A percentile compares a stretch with the other conserved stretches of the same genome.
phyloP scores from a whole-genome alignment of 2,329 filamentous ascomycete species.

The Sarocladium strictum region DNA sequence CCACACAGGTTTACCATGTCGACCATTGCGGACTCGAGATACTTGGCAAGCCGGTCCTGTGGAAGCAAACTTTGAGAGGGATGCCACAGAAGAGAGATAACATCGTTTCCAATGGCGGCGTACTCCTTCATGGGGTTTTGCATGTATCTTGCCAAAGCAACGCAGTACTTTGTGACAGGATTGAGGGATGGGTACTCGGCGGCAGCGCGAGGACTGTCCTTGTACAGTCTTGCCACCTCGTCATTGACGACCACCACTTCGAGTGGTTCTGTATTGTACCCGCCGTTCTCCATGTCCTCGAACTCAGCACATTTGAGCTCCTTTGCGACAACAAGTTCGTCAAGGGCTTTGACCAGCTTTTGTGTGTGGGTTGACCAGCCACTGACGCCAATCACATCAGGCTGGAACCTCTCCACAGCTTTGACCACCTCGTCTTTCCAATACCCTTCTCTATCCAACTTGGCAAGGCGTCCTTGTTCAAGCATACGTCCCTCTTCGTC shows the following conservation, averaged over 20 bases:
- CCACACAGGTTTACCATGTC: conserved; percentile 98
- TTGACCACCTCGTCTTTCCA: conserved; percentile 68
- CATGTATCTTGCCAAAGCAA: conserved; percentile 83
- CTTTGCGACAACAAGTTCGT: conserved; percentile 71
- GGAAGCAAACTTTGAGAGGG: conserved; percentile 84
- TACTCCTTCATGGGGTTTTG: conserved; percentile 97
- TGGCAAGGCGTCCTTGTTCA: conserved; percentile 82
- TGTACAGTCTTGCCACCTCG: conserved; percentile 93
- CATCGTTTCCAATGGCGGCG: conserved; percentile 82
- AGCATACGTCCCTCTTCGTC: conserved; percentile 86
- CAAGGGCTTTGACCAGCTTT: conserved; percentile 74
- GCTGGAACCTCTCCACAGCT: conserved; percentile 70
- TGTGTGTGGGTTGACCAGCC: conserved; percentile 85
- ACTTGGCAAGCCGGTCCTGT: conserved; percentile 77
- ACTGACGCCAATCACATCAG: conserved; percentile 85
- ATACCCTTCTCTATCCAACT: conserved; percentile 65
- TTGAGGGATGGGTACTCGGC: conserved; percentile 76
- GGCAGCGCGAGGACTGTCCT: conserved; percentile 75
- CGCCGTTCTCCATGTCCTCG: conserved; percentile 69
- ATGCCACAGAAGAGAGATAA: conserved; percentile 82
- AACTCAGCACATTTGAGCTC: conserved; percentile 76
- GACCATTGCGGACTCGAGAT: conserved; percentile 93
- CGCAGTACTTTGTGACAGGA: conserved; percentile 79
- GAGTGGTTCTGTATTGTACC: conserved; percentile 70
- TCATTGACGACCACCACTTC: conserved; percentile 93